phyloP scores from a whole-genome alignment of 2,329 filamentous ascomycete species.

The Parascedosporium putredinis region DNA sequence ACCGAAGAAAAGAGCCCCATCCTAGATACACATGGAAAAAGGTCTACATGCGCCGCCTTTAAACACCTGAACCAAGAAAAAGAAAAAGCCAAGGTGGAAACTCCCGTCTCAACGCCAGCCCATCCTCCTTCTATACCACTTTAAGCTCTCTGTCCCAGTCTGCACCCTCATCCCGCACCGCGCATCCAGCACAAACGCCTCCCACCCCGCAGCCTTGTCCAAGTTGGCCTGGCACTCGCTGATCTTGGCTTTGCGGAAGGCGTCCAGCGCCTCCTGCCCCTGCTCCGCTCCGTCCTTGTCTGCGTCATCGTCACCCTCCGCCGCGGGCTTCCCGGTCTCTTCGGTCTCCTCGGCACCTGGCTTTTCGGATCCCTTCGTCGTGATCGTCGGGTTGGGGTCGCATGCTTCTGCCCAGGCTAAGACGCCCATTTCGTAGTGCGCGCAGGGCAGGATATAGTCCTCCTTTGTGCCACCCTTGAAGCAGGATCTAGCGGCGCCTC shows the following conservation, averaged over 20 bases:
- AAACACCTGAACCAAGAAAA: no score
- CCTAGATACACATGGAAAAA: no score
- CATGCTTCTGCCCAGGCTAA: constrained; percentile 64
- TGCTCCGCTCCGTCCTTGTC: constrained; percentile 19
- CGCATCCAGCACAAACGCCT: constrained; percentile 61
- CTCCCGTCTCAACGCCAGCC: constrained; percentile 18
- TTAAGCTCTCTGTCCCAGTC: constrained; percentile 56
- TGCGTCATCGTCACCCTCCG: no score
- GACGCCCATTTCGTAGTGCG: constrained; percentile 78
- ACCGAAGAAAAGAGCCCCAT: no score
- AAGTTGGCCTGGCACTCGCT: constrained; percentile 55
- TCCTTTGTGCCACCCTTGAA: constrained; percentile 55
- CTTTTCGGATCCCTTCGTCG: not conserved
- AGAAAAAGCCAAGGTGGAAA: no score
- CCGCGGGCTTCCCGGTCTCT: constrained; percentile 13
- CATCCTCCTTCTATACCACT: constrained; percentile 39
- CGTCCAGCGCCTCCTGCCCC: constrained; percentile 19
- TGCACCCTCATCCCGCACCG: constrained; percentile 64
- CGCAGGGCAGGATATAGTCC: constrained; percentile 62
- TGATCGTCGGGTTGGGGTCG: constrained; percentile 16
- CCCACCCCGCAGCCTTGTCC: constrained; percentile 59
- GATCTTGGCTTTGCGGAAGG: constrained; percentile 36
- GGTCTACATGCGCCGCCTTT: no score
- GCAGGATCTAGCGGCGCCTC: constrained; percentile 24
- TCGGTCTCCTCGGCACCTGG: constrained; percentile 1